Evolutionary conservation across 2,329 filamentous ascomycete species (phyloP).

Genomic region (Verticillium zaregamsianum): DNA sequence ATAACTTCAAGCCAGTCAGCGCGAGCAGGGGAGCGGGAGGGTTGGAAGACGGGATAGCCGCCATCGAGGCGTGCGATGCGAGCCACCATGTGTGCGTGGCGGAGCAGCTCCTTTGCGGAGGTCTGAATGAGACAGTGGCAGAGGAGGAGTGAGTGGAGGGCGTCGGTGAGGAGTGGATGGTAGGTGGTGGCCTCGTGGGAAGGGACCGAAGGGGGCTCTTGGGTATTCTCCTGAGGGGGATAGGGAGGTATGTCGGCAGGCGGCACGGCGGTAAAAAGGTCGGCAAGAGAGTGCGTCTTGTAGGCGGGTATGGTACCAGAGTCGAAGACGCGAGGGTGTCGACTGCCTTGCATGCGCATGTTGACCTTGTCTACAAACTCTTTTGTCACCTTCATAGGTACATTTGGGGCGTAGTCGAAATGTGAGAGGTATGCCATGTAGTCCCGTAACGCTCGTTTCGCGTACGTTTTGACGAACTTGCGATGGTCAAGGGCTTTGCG

Average conservation of each 20-base stretch:
- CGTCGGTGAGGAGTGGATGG: slow-evolving; percentile 75
- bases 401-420: slow-evolving; percentile 74
- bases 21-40: slow-evolving; percentile 65
- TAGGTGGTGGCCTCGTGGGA: slow-evolving; percentile 65
- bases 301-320: slow-evolving; percentile 22
- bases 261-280: slow-evolving; percentile 67
- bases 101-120: slow-evolving; percentile 69
- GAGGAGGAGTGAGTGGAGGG: slow-evolving; percentile 72
- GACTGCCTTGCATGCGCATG: slow-evolving; percentile 44
- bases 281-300: slow-evolving; percentile 43
- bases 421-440: slow-evolving; percentile 67
- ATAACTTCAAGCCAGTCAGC: slow-evolving; percentile 79
- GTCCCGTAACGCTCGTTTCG: slow-evolving; percentile 72
- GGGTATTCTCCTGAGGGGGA: slow-evolving; percentile 42
- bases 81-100: slow-evolving; percentile 78
- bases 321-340: slow-evolving; percentile 28
- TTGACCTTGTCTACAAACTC: slow-evolving; percentile 55
- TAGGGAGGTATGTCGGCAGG: slow-evolving; percentile 65
- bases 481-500: slow-evolving; percentile 39
- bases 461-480: slow-evolving; percentile 67
- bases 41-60: slow-evolving; percentile 76
- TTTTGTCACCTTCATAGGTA: slow-evolving; percentile 56
- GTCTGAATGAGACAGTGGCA: slow-evolving; percentile 79
- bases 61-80: slow-evolving; percentile 70
- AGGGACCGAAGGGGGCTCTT: slow-evolving; percentile 27